These are phyloP conservation scores for Phytophthora litchii DNA, from an alignment of 352 stramenopile genomes.

Conservation along the genomic window DNA sequence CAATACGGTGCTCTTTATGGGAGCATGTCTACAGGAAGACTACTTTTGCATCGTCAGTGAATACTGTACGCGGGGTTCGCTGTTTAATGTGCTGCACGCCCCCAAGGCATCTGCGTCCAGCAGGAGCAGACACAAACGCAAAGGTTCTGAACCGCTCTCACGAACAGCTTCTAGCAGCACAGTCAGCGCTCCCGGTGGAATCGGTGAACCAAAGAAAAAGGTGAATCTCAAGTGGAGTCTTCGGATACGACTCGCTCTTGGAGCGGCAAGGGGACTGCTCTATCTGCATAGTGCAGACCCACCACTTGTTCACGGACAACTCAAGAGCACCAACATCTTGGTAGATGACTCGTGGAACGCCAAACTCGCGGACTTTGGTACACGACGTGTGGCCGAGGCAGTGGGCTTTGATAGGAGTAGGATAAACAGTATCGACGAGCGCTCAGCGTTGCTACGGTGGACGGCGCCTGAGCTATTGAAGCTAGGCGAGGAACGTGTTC, in stretches of 20 bases:
- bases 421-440: slow-evolving; percentile 61
- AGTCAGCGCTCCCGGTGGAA: slow-evolving; percentile 18
- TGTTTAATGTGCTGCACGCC: slow-evolving; percentile 94
- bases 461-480: slow-evolving; percentile 83
- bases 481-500: slow-evolving; percentile 71
- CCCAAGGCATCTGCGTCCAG: slow-evolving; percentile 39
- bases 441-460: slow-evolving; percentile 69
- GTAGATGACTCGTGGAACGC: slow-evolving; percentile 91
- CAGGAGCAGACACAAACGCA: slow-evolving; percentile 35
- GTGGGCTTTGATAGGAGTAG: slow-evolving; percentile 76
- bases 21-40: slow-evolving; percentile 94
- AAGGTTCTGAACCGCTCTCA: slow-evolving; percentile 28
- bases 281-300: slow-evolving; percentile 88
- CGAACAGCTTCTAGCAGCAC: slow-evolving; percentile 24
- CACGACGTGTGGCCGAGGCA: slow-evolving; percentile 74
- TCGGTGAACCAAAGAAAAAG: slow-evolving; percentile 50
- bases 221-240: slow-evolving; percentile 81
- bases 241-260: slow-evolving; percentile 79
- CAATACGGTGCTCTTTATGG: slow-evolving; percentile 99
- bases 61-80: slow-evolving; percentile 93
- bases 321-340: slow-evolving; percentile 90
- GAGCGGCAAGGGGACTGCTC: slow-evolving; percentile 75
- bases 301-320: slow-evolving; percentile 83
- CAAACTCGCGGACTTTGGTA: slow-evolving; percentile 89
- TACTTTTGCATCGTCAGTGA: slow-evolving; percentile 98